These are phyloP conservation scores for Intubia oerlemansii DNA, from an alignment of 2,329 filamentous ascomycete species.

Conservation along the genomic window DNA sequence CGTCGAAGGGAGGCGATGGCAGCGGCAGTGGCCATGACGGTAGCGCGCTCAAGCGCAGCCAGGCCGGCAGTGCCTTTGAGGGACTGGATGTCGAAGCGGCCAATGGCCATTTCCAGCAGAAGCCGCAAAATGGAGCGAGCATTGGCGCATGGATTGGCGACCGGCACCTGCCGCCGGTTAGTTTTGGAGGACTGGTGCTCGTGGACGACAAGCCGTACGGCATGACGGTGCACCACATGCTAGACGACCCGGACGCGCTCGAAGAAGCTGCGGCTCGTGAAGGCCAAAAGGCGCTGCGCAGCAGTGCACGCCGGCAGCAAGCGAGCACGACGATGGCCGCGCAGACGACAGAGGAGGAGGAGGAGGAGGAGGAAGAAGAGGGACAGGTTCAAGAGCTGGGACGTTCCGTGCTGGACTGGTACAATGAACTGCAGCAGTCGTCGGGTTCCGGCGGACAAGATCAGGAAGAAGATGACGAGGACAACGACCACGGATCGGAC, in stretches of 20 bases:
- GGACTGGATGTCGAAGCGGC: conserved; percentile 21
- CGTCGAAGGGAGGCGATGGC: neutral
- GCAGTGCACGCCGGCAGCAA: conserved; percentile 10
- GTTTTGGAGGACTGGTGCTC: conserved; percentile 70
- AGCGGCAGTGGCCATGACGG: conserved; percentile 10
- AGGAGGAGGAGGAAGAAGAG: conserved; percentile 11
- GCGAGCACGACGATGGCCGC: conserved; percentile 3
- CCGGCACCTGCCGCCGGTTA: conserved; percentile 73
- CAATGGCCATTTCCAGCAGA: conserved; percentile 60
- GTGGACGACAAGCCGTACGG: conserved; percentile 73
- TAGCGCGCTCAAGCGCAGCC: no score
- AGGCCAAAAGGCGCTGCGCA: conserved; percentile 7
- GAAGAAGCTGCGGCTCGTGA: conserved; percentile 6
- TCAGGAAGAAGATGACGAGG: conserved; percentile 13
- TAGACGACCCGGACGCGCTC: conserved; percentile 43
- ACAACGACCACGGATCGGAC: no score
- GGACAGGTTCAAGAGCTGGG: conserved; percentile 12
- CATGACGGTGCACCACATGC: conserved; percentile 94
- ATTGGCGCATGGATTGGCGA: conserved; percentile 80
- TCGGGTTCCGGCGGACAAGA: no score
- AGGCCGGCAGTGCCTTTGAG: no score
- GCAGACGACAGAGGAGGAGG: conserved; percentile 8
- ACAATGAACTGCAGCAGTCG: conserved; percentile 15
- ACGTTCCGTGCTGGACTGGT: conserved; percentile 19
- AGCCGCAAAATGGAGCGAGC: conserved; percentile 68